Conservation (phyloP, 208 protist species). For the Acanthamoeba sp. region DNA sequence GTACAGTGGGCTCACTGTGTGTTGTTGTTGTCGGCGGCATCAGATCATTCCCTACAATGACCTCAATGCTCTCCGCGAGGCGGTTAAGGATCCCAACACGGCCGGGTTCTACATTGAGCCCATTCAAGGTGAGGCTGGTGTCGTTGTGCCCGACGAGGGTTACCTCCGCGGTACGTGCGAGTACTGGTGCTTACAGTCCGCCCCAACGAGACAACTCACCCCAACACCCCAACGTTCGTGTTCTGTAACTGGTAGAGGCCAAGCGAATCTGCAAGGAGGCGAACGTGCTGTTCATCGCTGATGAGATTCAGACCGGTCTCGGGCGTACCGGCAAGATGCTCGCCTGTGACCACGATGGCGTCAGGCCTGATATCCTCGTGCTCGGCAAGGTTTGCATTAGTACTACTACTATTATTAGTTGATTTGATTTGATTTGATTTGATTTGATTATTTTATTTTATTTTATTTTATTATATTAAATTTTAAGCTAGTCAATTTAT, state of each 20-base stretch:
- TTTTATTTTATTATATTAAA: no score
- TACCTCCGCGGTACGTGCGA: constrained; percentile 86
- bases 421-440: no score
- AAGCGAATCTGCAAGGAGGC: constrained; percentile 90
- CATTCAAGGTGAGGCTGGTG: constrained; percentile 96
- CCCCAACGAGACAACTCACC: background rate
- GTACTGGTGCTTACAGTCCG: no score
- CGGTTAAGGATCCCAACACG: constrained; percentile 75
- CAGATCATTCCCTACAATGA: constrained; percentile 78
- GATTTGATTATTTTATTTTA: background rate
- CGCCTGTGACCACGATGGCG: constrained; percentile 83
- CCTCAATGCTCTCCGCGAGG: constrained; percentile 69
- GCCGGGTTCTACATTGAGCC: constrained; percentile 94
- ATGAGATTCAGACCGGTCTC: constrained; percentile 91
- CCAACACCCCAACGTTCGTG: no score
- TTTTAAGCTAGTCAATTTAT: no score
- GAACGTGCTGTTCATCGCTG: constrained; percentile 92
- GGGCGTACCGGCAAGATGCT: constrained; percentile 89
- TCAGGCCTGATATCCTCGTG: constrained; percentile 93
- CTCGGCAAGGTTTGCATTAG: constrained; percentile 90
- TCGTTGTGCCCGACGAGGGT: constrained; percentile 90
- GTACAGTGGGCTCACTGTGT: background rate
- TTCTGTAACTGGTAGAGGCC: constrained; percentile 73
- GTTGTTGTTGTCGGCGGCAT: background rate
- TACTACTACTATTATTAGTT: no score